Percentiles rank a stretch among this genome's conserved stretches.
Conservation (phyloP, 257 asterid species). For the Penstemon newberryi region DNA sequence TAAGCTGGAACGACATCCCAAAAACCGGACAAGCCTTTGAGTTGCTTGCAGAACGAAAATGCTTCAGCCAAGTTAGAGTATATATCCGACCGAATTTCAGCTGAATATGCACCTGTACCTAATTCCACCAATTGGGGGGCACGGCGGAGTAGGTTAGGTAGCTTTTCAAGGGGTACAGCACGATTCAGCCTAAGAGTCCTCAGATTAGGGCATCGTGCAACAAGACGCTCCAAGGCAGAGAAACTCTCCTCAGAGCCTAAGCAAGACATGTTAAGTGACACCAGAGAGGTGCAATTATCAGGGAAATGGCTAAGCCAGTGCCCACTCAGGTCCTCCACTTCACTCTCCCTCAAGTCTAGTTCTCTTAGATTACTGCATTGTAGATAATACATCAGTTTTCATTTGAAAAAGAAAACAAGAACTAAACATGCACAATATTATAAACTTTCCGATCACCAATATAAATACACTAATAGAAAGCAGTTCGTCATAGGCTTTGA, state of each 20-base stretch:
- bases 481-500: background rate
- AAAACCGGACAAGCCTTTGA: constrained; percentile 78
- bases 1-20: constrained; percentile 91
- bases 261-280: constrained; percentile 68
- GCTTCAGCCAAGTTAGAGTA: constrained; percentile 64
- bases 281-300: constrained; percentile 54
- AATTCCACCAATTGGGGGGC: constrained; percentile 68
- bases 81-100: constrained; percentile 54
- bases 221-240: constrained; percentile 64
- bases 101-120: constrained; percentile 65
- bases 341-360: constrained; percentile 69
- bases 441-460: too few species aligned
- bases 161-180: constrained; percentile 69
- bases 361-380: constrained; percentile 58
- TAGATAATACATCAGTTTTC: background rate
- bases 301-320: constrained; percentile 79
- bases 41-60: constrained; percentile 70
- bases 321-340: constrained; percentile 66
- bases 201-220: constrained; percentile 61
- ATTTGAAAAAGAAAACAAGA: background rate
- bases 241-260: constrained; percentile 58
- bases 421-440: background rate
- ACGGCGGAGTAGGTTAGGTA: constrained; percentile 52
- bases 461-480: background rate
- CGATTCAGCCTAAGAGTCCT: constrained; percentile 64